A percentile compares a stretch with the other conserved stretches of the same genome.
Evolutionary conservation across 2,329 filamentous ascomycete genomes (phyloP).

Genomic region (Fusarium palustre): DNA sequence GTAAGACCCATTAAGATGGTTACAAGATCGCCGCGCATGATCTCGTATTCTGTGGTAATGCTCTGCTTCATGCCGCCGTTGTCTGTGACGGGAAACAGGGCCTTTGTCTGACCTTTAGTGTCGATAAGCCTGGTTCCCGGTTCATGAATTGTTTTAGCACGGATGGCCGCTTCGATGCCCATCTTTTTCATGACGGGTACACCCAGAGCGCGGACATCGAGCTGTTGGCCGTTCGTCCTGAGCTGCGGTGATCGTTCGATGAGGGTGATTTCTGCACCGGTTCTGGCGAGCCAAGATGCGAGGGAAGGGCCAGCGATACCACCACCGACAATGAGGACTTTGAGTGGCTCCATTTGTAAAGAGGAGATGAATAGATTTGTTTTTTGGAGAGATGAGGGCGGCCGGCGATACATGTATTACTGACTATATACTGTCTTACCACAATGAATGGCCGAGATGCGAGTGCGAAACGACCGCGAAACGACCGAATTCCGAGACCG

Average conservation of each 20-base stretch:
- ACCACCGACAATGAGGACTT: constrained; percentile 33
- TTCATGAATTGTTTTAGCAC: constrained; percentile 8
- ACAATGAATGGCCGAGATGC: background rate
- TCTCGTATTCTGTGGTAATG: constrained; percentile 13
- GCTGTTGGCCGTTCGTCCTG: constrained; percentile 15
- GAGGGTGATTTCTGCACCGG: constrained; percentile 25
- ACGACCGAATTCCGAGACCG: background rate
- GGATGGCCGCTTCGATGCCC: constrained; percentile 20
- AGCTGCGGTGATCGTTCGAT: constrained; percentile 12
- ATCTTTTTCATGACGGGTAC: constrained; percentile 25
- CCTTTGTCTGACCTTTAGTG: background rate
- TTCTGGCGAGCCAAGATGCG: constrained; percentile 32
- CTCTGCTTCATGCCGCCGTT: background rate
- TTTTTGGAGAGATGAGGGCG: background rate
- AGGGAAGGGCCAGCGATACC: constrained; percentile 34
- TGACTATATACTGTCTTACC: background rate
- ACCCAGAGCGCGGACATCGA: constrained; percentile 17
- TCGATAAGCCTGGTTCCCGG: constrained; percentile 3
- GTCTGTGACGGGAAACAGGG: background rate
- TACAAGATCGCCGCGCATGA: constrained; percentile 9
- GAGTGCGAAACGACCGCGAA: background rate
- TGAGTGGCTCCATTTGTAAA: constrained; percentile 8
- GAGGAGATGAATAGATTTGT: background rate
- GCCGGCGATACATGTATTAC: background rate
- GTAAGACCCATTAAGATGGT: constrained; percentile 16